These are phyloP conservation scores for Yamadazyma kitorensis DNA, from an alignment of 805 yeast genomes.

Conservation along the genomic window DNA sequence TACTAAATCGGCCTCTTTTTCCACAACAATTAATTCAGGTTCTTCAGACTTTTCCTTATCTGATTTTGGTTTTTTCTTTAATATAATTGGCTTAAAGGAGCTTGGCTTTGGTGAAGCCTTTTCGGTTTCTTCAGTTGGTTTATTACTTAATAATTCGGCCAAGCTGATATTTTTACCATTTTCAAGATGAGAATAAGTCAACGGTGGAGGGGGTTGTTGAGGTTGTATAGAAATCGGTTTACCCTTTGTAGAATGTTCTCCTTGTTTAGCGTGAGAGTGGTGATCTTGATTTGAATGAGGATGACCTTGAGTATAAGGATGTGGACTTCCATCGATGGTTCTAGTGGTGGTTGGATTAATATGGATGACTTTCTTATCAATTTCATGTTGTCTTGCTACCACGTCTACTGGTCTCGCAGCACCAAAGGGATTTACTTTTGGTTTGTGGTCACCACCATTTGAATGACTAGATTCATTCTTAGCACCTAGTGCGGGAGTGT, in stretches of 20 bases:
- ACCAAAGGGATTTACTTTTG: constrained; percentile 73
- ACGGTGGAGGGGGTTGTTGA: neutral
- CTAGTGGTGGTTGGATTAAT: constrained; percentile 32
- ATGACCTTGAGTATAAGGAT: too few relatives aligned
- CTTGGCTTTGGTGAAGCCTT: constrained; percentile 24
- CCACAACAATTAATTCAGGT: constrained; percentile 12
- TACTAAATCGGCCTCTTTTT: constrained; percentile 8
- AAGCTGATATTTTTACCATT: constrained; percentile 20
- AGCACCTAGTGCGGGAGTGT: neutral
- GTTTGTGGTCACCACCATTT: too few relatives aligned
- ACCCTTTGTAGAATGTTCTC: too few relatives aligned
- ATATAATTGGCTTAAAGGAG: constrained; percentile 32
- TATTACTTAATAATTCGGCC: constrained; percentile 35
- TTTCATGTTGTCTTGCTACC: constrained; percentile 57
- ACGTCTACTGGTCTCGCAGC: constrained; percentile 84
- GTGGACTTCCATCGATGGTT: too few relatives aligned
- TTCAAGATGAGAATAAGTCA: neutral
- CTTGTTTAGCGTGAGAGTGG: too few relatives aligned
- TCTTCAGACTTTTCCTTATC: neutral
- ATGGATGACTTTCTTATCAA: constrained; percentile 42
- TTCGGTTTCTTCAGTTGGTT: constrained; percentile 11
- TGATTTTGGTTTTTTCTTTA: constrained; percentile 30
- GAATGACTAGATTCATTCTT: constrained; percentile 10
- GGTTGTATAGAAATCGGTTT: too few relatives aligned
- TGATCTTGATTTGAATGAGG: too few relatives aligned